Base-by-base conservation (phyloP, 2,329 filamentous ascomycete species). In the Fusarium sp. region DNA sequence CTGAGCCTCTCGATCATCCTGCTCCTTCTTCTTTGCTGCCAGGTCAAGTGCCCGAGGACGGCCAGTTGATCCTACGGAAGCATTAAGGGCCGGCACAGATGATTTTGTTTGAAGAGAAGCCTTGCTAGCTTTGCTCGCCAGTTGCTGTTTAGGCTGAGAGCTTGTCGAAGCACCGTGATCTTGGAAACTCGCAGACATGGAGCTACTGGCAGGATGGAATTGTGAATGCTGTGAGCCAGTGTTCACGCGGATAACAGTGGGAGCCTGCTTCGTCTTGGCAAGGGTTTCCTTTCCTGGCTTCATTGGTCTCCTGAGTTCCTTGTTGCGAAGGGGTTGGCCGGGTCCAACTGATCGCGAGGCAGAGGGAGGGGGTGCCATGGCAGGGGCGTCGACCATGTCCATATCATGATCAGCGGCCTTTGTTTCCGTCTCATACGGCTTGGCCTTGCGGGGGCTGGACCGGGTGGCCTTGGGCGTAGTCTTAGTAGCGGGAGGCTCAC, bases 21-120 rank as follows among this genome's bases (percentile, higher is more conserved):
- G 90, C 77, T 97, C 93, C 76, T 91, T 95, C 79, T 93, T 94
- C 75, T 89, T 90, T 38, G 92, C 91, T 2, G 91, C 92, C 51
- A 91, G 84, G 58, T 94, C 89, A 20, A 94, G 82, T 2, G 91
- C 90, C 76, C 91, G 92, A 0, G 89, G 86, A 56, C 90, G 88
- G 2, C 86, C 83, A n/a, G 83, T 84, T 31, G 89, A 85, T n/a
- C 88, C 71, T 16, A 68, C 88, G 0, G 79, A 75, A 5, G 71
- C 72, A 77, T 91, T 92, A 58, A 93, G 83, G 74, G 86, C 92
- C 58, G 85, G 82, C 8, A 82, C 74, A 1, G 86, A 86, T 4
- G 80, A 73, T 69, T 88, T 89, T 0, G 82, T 83, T 56, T 91
- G 88, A 16, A 91, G 79, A 4, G 90, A 88, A 4, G 86, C 81